Percentiles rank a stretch among this genome's conserved stretches.
phyloP scores from a whole-genome alignment of 768 basidiomycete species.

The Trametes sanguinea region DNA sequence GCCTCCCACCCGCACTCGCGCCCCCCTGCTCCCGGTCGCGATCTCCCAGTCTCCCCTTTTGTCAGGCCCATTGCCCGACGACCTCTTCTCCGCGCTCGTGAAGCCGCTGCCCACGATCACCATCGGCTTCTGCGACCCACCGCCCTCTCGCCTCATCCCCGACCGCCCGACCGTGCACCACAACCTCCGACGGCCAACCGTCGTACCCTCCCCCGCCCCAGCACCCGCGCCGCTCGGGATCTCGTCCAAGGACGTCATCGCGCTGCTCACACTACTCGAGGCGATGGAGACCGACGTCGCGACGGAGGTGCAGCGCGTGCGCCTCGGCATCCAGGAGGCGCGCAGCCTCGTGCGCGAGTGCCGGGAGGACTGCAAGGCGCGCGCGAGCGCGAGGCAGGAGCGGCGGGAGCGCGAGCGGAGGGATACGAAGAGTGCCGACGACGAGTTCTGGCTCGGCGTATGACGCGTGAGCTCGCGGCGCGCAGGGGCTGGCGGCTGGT shows the following conservation, averaged over 20 bases:
- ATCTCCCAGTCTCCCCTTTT: constrained; percentile 37
- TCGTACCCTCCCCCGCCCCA: background rate
- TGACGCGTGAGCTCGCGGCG: background rate
- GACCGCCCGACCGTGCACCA: background rate
- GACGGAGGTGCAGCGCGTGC: constrained; percentile 31
- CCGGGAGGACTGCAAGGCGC: constrained; percentile 21
- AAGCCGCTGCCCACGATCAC: constrained; percentile 20
- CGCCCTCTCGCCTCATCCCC: background rate
- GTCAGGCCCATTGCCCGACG: constrained; percentile 21
- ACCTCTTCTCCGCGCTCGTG: constrained; percentile 24
- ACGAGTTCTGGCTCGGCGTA: constrained; percentile 31
- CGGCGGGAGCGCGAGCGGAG: constrained; percentile 23
- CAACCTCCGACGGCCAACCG: background rate
- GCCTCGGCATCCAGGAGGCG: constrained; percentile 30
- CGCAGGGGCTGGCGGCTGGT: background rate
- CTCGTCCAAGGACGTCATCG: constrained; percentile 32
- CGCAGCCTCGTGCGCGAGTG: constrained; percentile 23
- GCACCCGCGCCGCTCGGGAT: constrained; percentile 2
- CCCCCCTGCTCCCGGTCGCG: constrained; percentile 29
- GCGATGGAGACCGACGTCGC: constrained; percentile 37
- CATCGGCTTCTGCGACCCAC: constrained; percentile 3
- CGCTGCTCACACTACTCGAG: constrained; percentile 39
- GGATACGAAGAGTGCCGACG: constrained; percentile 29
- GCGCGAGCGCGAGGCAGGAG: constrained; percentile 8
- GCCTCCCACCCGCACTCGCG: constrained; percentile 19